phyloP scores from a whole-genome alignment of 1,284 basidiomycete species.

The Sphagnurus paluster region DNA sequence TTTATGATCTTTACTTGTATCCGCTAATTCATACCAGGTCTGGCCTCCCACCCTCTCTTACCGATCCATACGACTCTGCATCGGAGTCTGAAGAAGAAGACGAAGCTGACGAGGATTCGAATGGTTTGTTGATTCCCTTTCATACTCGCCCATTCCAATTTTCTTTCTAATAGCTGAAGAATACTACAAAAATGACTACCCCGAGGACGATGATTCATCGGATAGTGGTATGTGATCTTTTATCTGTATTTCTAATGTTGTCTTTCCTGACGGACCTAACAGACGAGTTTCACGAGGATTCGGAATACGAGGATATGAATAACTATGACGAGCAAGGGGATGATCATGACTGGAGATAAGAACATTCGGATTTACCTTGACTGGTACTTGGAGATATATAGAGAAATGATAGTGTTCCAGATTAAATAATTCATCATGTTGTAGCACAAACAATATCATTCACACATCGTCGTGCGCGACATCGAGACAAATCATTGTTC shows the following conservation, averaged over 20 bases:
- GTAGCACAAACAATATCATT: too few species aligned
- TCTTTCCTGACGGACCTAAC: constrained; percentile 7
- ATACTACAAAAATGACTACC: constrained; percentile 81
- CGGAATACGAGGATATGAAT: constrained; percentile 38
- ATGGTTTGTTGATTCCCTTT: constrained; percentile 47
- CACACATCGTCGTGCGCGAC: too few species aligned
- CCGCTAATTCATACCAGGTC: constrained; percentile 41
- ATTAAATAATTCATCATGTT: constrained; percentile 3
- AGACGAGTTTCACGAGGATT: constrained; percentile 49
- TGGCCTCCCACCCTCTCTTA: constrained; percentile 56
- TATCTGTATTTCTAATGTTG: constrained; percentile 8
- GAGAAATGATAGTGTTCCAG: constrained; percentile 3
- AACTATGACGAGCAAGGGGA: constrained; percentile 28
- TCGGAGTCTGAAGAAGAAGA: constrained; percentile 68
- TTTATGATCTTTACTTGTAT: not conserved
- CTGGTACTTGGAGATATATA: constrained; percentile 6
- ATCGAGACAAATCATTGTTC: too few species aligned
- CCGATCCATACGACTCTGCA: constrained; percentile 50
- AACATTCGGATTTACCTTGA: not conserved
- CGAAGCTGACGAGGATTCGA: constrained; percentile 79
- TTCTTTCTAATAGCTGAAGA: constrained; percentile 57
- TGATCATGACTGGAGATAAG: constrained; percentile 29
- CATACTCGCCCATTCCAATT: constrained; percentile 1
- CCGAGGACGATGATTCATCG: constrained; percentile 62
- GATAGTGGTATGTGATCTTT: too few species aligned